Conservation (phyloP, 192 early-diverging fungal genomes). For the Podila verticillata region DNA sequence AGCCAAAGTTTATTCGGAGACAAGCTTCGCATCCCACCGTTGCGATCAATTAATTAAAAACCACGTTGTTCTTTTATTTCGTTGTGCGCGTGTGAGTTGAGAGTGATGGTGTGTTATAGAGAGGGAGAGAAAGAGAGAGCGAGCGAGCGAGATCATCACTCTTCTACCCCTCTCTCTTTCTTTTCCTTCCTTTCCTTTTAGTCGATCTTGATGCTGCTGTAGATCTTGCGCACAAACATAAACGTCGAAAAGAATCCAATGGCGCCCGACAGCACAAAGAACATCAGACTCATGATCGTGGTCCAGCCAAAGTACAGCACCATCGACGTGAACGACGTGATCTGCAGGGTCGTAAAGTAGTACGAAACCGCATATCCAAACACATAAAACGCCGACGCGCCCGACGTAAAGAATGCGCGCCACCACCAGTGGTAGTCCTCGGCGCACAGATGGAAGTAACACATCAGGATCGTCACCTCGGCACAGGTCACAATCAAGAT, state of each 20-base stretch:
- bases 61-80: background rate
- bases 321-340: constrained; percentile 81
- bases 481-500: constrained; percentile 88
- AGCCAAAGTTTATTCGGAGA: too few relatives aligned
- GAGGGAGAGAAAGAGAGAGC: background rate
- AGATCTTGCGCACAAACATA: constrained; percentile 84
- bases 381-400: constrained; percentile 87
- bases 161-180: too few relatives aligned
- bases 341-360: constrained; percentile 79
- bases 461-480: constrained; percentile 88
- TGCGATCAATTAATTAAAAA: too few relatives aligned
- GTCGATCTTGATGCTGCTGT: constrained; percentile 86
- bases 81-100: background rate
- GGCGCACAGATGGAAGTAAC: constrained; percentile 89
- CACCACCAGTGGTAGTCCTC: constrained; percentile 91
- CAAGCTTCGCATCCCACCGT: too few relatives aligned
- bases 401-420: constrained; percentile 90
- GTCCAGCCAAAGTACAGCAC: constrained; percentile 94
- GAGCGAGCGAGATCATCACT: too few relatives aligned
- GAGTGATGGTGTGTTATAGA: background rate
- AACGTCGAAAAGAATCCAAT: constrained; percentile 85
- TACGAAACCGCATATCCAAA: constrained; percentile 91
- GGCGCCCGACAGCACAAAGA: constrained; percentile 80
- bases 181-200: constrained; percentile 29
- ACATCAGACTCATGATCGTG: constrained; percentile 74